Base-by-base conservation (phyloP, 106 monocot species). In the Posidonia australis region DNA sequence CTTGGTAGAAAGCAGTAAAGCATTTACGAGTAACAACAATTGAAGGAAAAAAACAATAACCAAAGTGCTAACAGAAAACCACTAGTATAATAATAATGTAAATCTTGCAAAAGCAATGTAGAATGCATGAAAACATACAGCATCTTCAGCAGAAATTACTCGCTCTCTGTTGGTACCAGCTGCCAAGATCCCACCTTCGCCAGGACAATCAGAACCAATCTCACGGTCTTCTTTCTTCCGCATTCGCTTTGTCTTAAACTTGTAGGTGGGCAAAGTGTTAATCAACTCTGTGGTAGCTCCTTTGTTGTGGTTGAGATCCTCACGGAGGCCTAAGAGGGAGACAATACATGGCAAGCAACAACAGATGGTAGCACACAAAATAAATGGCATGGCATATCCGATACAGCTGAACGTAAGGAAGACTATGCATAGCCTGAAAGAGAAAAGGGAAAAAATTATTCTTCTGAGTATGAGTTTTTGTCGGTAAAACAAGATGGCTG, bases 311-410 rank as follows among this genome's bases (percentile, higher is more conserved):
- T 26, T 56, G 42, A 76, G 25, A 29, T 85, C 85, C 62, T 85
- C 81, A 66, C 81, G 75, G 21, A 76, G 54, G 54, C 86, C 86
- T 65, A 86, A 49, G 11, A 86, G 53, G 13, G 86, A 86, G 24
- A 86, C 82, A 32, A 86, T 86, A 58, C 86, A 86, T 1, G 86
- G 86, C 64, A 86, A 69, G 74, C 86, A 86, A 65, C 86, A 86
- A 66, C 81, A 86, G 44, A 86, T 82, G 54, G 76, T 82, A 21
- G 78, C 78, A 67, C 81, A 86, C 14, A 86, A 54, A n/a, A 86
- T 76, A 63, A 86, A 82, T 0, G 86, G 86, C 86, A 86, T 76
- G 3, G 81, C 79, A 67, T 86, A 86, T 10, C 86, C 81, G 11
- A 86, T 82, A 58, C 81, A 86, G 55, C 86, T 76, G 62, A 86